Conservation (phyloP, 2,329 filamentous ascomycete species). For the Phaeophleospora eucalypticola region DNA sequence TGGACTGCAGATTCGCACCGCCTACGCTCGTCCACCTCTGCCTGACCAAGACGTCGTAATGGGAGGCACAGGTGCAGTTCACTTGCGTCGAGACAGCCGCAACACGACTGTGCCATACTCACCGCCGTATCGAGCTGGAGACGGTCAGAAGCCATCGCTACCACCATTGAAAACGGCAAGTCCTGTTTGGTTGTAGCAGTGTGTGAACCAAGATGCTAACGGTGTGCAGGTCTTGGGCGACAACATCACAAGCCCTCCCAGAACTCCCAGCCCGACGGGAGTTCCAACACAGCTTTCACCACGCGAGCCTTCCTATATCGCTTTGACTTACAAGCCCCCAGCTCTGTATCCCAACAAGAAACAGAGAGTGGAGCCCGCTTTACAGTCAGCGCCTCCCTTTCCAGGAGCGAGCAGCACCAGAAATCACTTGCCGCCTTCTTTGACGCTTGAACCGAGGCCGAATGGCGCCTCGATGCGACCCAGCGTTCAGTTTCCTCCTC, state of each 20-base stretch:
- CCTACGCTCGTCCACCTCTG: background rate
- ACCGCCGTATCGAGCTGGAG: constrained; percentile 27
- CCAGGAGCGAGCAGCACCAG: constrained; percentile 6
- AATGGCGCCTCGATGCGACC: constrained; percentile 9
- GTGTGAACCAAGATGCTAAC: constrained; percentile 7
- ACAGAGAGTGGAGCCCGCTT: constrained; percentile 23
- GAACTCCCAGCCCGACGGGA: constrained; percentile 27
- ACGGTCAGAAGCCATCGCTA: constrained; percentile 29
- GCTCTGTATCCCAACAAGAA: constrained; percentile 36
- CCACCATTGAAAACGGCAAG: constrained; percentile 34
- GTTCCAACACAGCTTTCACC: constrained; percentile 25
- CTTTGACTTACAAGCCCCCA: constrained; percentile 32
- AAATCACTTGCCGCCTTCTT: constrained; percentile 13
- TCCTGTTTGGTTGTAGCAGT: background rate
- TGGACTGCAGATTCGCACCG: constrained; percentile 8
- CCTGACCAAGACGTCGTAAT: background rate
- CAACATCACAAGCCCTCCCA: constrained; percentile 28
- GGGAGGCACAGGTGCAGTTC: background rate
- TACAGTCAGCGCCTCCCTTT: constrained; percentile 10
- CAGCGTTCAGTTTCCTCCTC: constrained; percentile 15
- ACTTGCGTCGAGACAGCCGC: constrained; percentile 21
- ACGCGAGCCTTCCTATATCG: constrained; percentile 30
- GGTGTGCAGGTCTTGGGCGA: constrained; percentile 27
- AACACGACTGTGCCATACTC: constrained; percentile 24
- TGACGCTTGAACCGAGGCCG: constrained; percentile 12